Conservation (phyloP, 1,284 basidiomycete genomes). For the Rhodotorula sp. region DNA sequence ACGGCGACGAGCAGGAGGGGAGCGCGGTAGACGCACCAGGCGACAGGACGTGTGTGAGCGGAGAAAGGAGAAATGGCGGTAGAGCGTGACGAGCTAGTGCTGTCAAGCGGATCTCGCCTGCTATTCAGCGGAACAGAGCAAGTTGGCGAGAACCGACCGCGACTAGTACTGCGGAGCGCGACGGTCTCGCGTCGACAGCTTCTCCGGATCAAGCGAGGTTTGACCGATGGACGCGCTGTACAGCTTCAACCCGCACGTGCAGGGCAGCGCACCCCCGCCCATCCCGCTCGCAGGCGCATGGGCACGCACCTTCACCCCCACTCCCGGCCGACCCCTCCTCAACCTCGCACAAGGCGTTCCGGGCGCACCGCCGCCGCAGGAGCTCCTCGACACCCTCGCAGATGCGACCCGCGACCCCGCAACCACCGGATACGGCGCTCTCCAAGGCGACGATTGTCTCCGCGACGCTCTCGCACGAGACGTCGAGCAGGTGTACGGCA, state of each 20-base stretch:
- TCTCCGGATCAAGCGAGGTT: not conserved
- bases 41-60: too few species aligned
- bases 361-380: slow-evolving; percentile 63
- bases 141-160: too few species aligned
- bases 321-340: slow-evolving; percentile 57
- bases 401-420: slow-evolving; percentile 56
- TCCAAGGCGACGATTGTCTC: slow-evolving; percentile 65
- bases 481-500: slow-evolving; percentile 65
- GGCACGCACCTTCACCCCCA: slow-evolving; percentile 58
- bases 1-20: not conserved
- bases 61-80: too few species aligned
- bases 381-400: slow-evolving; percentile 61
- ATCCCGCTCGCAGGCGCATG: slow-evolving; percentile 71
- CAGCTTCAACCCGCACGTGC: slow-evolving; percentile 10
- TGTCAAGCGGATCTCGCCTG: too few species aligned
- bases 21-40: too few species aligned
- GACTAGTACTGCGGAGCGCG: too few species aligned
- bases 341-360: slow-evolving; percentile 74
- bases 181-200: not conserved
- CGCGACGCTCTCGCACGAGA: slow-evolving; percentile 65
- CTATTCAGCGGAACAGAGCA: too few species aligned
- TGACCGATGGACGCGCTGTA: not conserved
- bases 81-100: too few species aligned
- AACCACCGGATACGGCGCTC: slow-evolving; percentile 65
- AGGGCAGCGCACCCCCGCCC: slow-evolving; percentile 18